These are phyloP conservation scores for Thraustochytrium sp. DNA, from an alignment of 352 stramenopile genomes.

Conservation along the genomic window DNA sequence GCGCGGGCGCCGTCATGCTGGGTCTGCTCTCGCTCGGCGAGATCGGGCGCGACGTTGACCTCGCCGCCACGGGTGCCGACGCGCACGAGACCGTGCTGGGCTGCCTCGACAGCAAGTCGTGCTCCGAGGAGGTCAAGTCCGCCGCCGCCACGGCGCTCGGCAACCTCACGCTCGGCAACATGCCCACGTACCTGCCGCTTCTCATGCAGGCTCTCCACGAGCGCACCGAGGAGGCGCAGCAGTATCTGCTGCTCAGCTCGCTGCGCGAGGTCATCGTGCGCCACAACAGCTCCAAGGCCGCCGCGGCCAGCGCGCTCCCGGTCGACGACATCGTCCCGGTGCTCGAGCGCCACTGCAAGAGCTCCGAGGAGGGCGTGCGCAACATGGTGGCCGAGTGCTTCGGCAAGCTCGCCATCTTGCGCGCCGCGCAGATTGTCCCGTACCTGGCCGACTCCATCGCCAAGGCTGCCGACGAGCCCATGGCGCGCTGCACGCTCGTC, in stretches of 20 bases:
- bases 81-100: conserved; percentile 3
- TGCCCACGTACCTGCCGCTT: conserved; percentile 68
- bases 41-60: conserved; percentile 82
- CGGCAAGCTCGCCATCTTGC: conserved; percentile 68
- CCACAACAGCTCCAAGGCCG: conserved; percentile 55
- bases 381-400: conserved; percentile 80
- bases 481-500: conserved; percentile 76
- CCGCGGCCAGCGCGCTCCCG: conserved; percentile 61
- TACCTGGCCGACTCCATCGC: conserved; percentile 72
- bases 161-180: conserved; percentile 87
- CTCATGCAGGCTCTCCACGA: conserved; percentile 86
- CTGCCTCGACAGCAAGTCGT: conserved; percentile 65
- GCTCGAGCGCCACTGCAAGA: conserved; percentile 79
- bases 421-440: conserved; percentile 71
- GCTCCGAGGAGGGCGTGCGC: conserved; percentile 72
- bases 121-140: conserved; percentile 86
- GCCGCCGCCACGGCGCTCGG: conserved; percentile 91
- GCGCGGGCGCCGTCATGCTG: conserved; percentile 62
- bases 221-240: conserved; percentile 67
- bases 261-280: conserved; percentile 88
- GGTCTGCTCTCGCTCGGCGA: conserved; percentile 88
- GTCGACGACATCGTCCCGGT: conserved; percentile 85
- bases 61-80: conserved; percentile 56
- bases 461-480: conserved; percentile 51
- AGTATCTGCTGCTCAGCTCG: conserved; percentile 91